Conservation (phyloP, 78 protist genomes). For the Dictyostelium capitatum region DNA sequence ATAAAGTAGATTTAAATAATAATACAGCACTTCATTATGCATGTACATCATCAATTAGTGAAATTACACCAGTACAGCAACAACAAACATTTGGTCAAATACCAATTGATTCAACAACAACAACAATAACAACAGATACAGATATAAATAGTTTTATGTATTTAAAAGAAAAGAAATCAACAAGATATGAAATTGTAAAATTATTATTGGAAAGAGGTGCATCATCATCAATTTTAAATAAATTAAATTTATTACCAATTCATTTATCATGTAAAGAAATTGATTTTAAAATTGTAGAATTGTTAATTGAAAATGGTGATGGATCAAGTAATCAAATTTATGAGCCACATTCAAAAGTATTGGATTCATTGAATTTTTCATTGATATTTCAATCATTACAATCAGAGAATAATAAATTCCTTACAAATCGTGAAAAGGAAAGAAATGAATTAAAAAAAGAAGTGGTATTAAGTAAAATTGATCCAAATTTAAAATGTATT, state of each 20-base stretch:
- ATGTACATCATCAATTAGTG: slow-evolving; percentile 34
- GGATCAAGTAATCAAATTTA: background rate
- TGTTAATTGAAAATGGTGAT: background rate
- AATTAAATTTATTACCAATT: slow-evolving; percentile 11
- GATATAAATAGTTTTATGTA: slow-evolving; percentile 24
- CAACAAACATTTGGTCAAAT: background rate
- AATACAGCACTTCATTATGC: slow-evolving; percentile 69
- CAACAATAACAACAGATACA: no score
- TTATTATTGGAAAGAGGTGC: slow-evolving; percentile 34
- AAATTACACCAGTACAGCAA: slow-evolving; percentile 1
- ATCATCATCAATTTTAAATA: background rate
- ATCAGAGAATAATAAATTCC: background rate
- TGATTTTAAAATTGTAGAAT: slow-evolving; percentile 21
- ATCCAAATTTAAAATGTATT: slow-evolving; percentile 6
- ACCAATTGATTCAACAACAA: background rate
- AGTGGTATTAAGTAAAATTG: background rate
- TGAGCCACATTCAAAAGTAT: slow-evolving; percentile 17
- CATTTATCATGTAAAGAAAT: slow-evolving; percentile 38
- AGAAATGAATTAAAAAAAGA: slow-evolving; percentile 25
- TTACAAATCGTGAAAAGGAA: slow-evolving; percentile 12
- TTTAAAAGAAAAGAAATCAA: slow-evolving; percentile 42
- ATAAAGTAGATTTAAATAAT: slow-evolving; percentile 33
- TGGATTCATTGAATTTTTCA: slow-evolving; percentile 29
- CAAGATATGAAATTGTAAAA: background rate
- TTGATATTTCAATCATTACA: slow-evolving; percentile 38